Percentiles rank a stretch among this genome's conserved stretches.
Evolutionary conservation across 2,329 filamentous ascomycete genomes (phyloP).

Genomic region (Curvularia lunata): DNA sequence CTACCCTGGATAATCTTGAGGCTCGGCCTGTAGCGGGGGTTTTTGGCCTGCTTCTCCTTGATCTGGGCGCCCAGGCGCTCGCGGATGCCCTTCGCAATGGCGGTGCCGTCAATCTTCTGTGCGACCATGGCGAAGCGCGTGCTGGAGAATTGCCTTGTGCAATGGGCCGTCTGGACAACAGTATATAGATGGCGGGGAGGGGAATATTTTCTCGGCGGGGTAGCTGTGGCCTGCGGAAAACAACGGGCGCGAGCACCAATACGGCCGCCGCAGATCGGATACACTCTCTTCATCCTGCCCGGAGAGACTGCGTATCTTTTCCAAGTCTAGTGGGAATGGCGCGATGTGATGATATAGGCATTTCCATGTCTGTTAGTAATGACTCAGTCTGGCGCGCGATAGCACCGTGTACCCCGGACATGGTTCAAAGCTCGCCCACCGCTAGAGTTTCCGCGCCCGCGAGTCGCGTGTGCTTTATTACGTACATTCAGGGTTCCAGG

Average conservation of each 20-base stretch:
- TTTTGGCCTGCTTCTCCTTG: constrained; percentile 76
- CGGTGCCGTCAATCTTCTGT: constrained; percentile 92
- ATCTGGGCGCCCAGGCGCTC: constrained; percentile 83
- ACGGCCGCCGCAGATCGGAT: constrained; percentile 42
- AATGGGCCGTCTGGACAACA: constrained; percentile 16
- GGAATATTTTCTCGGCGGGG: constrained; percentile 40
- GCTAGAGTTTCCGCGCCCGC: constrained; percentile 29
- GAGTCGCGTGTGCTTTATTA: constrained; percentile 24
- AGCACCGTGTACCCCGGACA: constrained; percentile 17
- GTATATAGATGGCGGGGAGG: constrained; percentile 29
- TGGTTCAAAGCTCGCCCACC: constrained; percentile 26
- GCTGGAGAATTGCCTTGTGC: constrained; percentile 53
- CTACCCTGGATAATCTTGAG: constrained; percentile 94
- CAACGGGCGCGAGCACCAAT: constrained; percentile 34
- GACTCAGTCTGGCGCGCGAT: constrained; percentile 25
- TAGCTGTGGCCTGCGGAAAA: constrained; percentile 41
- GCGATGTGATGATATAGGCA: constrained; percentile 24
- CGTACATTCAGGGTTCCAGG: constrained; percentile 25
- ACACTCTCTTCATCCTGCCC: constrained; percentile 33
- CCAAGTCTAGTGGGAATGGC: constrained; percentile 31
- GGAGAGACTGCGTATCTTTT: constrained; percentile 33
- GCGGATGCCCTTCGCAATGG: constrained; percentile 90
- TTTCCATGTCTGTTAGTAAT: constrained; percentile 20
- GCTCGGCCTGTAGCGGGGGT: constrained; percentile 86
- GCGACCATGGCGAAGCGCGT: constrained; percentile 76